phyloP scores from a whole-genome alignment of 805 yeast species.

The Myxozyma geophila region DNA sequence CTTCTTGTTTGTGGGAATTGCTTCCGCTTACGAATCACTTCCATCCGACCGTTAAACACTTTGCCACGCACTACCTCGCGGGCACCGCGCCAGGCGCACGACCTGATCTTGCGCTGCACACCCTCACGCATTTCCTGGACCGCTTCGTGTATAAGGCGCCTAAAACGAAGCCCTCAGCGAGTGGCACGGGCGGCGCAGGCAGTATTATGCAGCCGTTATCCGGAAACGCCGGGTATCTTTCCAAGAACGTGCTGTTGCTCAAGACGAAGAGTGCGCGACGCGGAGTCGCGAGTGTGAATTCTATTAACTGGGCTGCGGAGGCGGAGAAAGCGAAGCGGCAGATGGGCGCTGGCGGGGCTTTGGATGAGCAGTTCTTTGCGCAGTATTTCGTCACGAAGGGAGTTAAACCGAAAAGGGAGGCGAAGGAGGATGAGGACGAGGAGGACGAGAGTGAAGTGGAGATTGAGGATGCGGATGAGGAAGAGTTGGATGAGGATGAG shows the following conservation, averaged over 20 bases:
- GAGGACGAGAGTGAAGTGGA: conserved; percentile 55
- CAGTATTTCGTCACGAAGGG: conserved; percentile 37
- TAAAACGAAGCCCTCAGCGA: conserved; percentile 57
- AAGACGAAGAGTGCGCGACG: conserved; percentile 52
- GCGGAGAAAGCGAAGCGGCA: conserved; percentile 56
- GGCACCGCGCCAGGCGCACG: conserved; percentile 54
- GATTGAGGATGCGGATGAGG: conserved; percentile 60
- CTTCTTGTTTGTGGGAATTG: conserved; percentile 86
- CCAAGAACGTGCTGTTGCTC: conserved; percentile 42
- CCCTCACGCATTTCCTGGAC: conserved; percentile 89
- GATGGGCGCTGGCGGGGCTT: conserved; percentile 9
- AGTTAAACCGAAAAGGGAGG: conserved; percentile 44
- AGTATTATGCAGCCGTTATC: conserved; percentile 98
- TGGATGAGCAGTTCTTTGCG: conserved; percentile 64
- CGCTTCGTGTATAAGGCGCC: conserved; percentile 94
- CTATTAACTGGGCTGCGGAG: conserved; percentile 78
- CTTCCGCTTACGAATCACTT: conserved; percentile 74
- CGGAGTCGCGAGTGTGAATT: conserved; percentile 71
- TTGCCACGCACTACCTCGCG: conserved; percentile 67
- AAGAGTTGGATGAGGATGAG: conserved; percentile 65
- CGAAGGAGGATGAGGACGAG: conserved; percentile 44
- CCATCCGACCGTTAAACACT: conserved; percentile 88
- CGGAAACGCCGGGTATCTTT: conserved; percentile 30
- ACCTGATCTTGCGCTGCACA: conserved; percentile 89
- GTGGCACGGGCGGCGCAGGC: conserved; percentile 54